Evolutionary conservation across 2,329 filamentous ascomycete genomes (phyloP).

Genomic region (Fusarium newnesense): DNA sequence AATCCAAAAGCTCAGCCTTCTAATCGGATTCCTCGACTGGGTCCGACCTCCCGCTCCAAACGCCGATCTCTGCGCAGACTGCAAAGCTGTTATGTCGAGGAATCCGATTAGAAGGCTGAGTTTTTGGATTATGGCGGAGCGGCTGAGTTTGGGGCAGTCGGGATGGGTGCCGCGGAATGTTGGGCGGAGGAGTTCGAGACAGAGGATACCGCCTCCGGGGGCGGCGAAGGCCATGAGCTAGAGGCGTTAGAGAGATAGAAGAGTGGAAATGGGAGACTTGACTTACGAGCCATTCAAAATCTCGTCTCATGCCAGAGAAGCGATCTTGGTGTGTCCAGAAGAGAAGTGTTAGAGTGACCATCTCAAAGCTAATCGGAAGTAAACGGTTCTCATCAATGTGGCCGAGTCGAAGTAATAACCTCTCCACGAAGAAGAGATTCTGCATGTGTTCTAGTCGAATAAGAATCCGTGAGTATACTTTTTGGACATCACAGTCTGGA

Average conservation of each 20-base stretch:
- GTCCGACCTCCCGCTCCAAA: slow-evolving; percentile 60
- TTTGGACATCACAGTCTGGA: slow-evolving; percentile 40
- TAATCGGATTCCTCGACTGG: slow-evolving; percentile 64
- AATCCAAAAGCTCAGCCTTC: slow-evolving; percentile 62
- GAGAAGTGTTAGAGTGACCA: slow-evolving; percentile 57
- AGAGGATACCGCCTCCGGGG: slow-evolving; percentile 61
- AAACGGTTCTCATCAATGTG: slow-evolving; percentile 52
- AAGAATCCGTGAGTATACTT: slow-evolving; percentile 57
- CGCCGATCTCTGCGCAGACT: slow-evolving; percentile 57
- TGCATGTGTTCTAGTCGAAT: slow-evolving; percentile 62
- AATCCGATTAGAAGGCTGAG: slow-evolving; percentile 62
- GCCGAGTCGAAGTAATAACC: slow-evolving; percentile 61
- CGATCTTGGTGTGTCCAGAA: slow-evolving; percentile 63
- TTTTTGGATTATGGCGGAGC: slow-evolving; percentile 62
- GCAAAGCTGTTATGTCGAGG: slow-evolving; percentile 61
- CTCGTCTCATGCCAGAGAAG: slow-evolving; percentile 52
- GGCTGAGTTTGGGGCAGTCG: slow-evolving; percentile 50
- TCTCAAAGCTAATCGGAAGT: slow-evolving; percentile 57
- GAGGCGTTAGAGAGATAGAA: not conserved
- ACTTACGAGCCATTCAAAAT: slow-evolving; percentile 62
- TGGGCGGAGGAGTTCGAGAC: slow-evolving; percentile 60
- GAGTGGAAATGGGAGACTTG: fast-evolving
- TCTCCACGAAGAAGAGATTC: slow-evolving; percentile 68
- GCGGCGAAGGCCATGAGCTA: slow-evolving; percentile 62
- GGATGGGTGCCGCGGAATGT: slow-evolving; percentile 49